phyloP scores from a whole-genome alignment of 2,329 filamentous ascomycete species.

The Alternaria conjuncta region DNA sequence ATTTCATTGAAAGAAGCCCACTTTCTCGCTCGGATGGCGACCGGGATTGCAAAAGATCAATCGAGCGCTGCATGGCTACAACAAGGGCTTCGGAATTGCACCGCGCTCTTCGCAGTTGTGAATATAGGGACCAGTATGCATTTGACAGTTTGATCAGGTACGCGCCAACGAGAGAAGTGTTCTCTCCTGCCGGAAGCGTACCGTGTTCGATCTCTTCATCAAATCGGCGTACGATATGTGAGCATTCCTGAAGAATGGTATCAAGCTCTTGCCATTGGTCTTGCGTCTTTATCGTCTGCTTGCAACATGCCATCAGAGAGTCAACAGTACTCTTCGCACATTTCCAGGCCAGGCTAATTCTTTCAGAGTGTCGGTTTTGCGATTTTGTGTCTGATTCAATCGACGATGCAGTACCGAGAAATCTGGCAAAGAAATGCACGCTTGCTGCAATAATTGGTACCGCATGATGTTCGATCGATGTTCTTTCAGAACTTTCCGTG shows the following conservation, averaged over 20 bases:
- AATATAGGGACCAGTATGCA: conserved; percentile 71
- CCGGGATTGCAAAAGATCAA: conserved; percentile 66
- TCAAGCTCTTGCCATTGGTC: conserved; percentile 43
- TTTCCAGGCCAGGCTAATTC: conserved; percentile 33
- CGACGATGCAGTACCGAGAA: conserved; percentile 30
- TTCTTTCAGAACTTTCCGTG: background rate
- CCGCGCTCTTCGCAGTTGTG: conserved; percentile 56
- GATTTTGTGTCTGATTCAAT: conserved; percentile 24
- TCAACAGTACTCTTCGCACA: conserved; percentile 45
- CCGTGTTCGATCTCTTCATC: conserved; percentile 21
- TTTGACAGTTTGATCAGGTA: conserved; percentile 71
- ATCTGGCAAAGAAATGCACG: conserved; percentile 43
- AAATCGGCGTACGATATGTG: conserved; percentile 34
- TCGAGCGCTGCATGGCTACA: conserved; percentile 67
- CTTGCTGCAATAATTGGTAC: conserved; percentile 37
- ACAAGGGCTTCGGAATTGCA: conserved; percentile 57
- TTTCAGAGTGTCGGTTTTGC: conserved; percentile 27
- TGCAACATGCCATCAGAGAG: conserved; percentile 44
- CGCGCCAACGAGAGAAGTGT: conserved; percentile 22
- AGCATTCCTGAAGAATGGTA: conserved; percentile 40
- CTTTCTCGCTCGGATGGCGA: conserved; percentile 62
- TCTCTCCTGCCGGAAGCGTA: conserved; percentile 5
- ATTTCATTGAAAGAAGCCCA: conserved; percentile 67
- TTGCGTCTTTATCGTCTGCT: conserved; percentile 26
- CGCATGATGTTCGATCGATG: conserved; percentile 18